Evolutionary conservation across 352 stramenopile species (phyloP).

Genomic region (Thraustochytrium sp.): DNA sequence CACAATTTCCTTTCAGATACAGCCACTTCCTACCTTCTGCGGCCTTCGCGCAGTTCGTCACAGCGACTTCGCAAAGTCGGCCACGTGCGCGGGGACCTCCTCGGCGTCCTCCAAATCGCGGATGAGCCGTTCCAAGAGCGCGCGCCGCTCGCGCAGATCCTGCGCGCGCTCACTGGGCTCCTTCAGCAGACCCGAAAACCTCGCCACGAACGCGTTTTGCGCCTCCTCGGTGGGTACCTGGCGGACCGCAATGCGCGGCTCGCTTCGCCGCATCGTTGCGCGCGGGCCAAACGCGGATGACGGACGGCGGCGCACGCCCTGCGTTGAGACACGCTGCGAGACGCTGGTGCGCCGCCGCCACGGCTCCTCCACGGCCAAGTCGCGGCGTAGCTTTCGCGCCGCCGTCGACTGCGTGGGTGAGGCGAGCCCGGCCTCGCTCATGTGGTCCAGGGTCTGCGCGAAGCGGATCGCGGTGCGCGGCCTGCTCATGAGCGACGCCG

Average conservation of each 20-base stretch:
- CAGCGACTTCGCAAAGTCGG: background rate
- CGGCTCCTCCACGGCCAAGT: background rate
- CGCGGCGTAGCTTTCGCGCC: background rate
- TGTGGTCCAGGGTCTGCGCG: background rate
- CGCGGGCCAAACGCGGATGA: too few relatives aligned
- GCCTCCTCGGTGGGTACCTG: too few relatives aligned
- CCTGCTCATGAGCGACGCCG: background rate
- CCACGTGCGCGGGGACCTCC: background rate
- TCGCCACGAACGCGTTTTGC: too few relatives aligned
- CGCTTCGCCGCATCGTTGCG: too few relatives aligned
- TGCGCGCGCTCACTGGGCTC: background rate
- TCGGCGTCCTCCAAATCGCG: background rate
- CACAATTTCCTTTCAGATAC: too few relatives aligned
- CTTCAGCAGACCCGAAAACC: background rate
- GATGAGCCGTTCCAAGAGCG: background rate
- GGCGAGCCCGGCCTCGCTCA: background rate
- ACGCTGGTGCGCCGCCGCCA: background rate
- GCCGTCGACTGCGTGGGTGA: background rate
- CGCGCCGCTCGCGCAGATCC: background rate
- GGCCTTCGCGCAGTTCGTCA: too few relatives aligned
- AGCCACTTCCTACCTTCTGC: too few relatives aligned
- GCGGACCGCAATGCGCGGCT: too few relatives aligned
- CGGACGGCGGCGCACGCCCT: too few relatives aligned
- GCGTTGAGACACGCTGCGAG: background rate
- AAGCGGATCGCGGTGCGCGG: background rate